Percentiles rank a stretch among this genome's conserved stretches.
Evolutionary conservation across 2,329 filamentous ascomycete species (phyloP).

Genomic region (Ophiostoma perfectum): DNA sequence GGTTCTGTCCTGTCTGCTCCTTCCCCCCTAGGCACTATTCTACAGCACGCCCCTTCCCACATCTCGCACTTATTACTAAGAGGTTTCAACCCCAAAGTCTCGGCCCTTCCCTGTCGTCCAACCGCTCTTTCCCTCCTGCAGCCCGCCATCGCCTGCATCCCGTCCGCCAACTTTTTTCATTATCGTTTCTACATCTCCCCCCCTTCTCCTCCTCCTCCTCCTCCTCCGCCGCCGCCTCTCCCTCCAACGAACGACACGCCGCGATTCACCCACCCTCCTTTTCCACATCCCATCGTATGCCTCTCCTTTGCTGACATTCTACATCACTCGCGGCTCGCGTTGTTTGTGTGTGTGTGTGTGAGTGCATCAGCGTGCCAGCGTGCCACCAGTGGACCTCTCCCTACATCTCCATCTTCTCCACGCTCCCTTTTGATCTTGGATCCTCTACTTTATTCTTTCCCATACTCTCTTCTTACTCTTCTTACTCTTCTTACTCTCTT

Average conservation of each 20-base stretch:
- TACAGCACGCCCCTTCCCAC: not conserved
- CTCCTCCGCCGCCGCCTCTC: constrained; percentile 14
- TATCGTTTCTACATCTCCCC: constrained; percentile 5
- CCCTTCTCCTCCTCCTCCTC: constrained; percentile 4
- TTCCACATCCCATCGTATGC: not conserved
- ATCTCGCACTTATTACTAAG: not conserved
- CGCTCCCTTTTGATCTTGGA: not conserved
- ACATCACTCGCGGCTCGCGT: not conserved
- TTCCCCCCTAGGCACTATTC: not conserved
- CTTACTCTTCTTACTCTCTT: too few species aligned
- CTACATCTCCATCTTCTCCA: not conserved
- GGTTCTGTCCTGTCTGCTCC: not conserved
- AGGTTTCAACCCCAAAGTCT: constrained; percentile 9
- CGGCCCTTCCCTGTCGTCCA: constrained; percentile 15
- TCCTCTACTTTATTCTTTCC: not conserved
- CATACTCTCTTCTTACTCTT: not conserved
- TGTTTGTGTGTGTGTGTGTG: not conserved
- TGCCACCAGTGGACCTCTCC: not conserved
- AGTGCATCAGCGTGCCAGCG: not conserved
- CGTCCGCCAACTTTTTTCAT: constrained; percentile 19
- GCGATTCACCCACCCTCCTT: not conserved
- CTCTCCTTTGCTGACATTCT: not conserved
- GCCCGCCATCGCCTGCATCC: constrained; percentile 16
- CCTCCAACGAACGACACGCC: constrained; percentile 1
- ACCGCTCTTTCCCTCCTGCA: constrained; percentile 16